A percentile compares a stretch with the other conserved stretches of the same genome.
Conservation (phyloP, 2,329 filamentous ascomycete species). For the Tolypocladium cylindrosporum region DNA sequence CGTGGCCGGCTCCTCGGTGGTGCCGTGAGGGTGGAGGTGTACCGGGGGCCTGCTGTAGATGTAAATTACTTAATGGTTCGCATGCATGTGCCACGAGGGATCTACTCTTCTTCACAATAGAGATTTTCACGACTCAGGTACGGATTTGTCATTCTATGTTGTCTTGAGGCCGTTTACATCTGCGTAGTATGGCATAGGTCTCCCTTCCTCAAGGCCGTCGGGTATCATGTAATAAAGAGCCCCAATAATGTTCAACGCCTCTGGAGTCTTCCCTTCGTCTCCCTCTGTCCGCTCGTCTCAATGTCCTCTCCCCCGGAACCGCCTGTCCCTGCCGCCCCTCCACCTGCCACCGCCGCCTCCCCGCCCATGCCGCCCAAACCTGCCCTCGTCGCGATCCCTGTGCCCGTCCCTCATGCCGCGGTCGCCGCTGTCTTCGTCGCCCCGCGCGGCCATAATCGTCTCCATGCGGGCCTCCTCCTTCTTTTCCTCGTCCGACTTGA, state of each 20-base stretch:
- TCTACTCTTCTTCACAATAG: background rate
- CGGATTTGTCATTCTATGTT: background rate
- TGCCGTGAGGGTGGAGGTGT: background rate
- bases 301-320: constrained; percentile 25
- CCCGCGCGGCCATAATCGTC: constrained; percentile 3
- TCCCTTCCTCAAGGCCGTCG: background rate
- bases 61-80: background rate
- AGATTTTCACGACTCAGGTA: background rate
- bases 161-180: background rate
- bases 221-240: background rate
- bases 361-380: constrained; percentile 18
- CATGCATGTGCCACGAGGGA: background rate
- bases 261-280: background rate
- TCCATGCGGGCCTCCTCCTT: constrained; percentile 31
- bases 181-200: background rate
- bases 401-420: constrained; percentile 20
- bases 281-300: constrained; percentile 4
- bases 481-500: constrained; percentile 57
- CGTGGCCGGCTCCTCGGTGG: constrained; percentile 9
- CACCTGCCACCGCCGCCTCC: constrained; percentile 27
- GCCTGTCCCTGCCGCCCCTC: constrained; percentile 22
- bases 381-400: constrained; percentile 22
- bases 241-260: background rate
- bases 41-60: background rate
- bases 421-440: constrained; percentile 26